These are phyloP conservation scores for Vicia faba DNA, from an alignment of 306 rosid species.

Conservation along the genomic window DNA sequence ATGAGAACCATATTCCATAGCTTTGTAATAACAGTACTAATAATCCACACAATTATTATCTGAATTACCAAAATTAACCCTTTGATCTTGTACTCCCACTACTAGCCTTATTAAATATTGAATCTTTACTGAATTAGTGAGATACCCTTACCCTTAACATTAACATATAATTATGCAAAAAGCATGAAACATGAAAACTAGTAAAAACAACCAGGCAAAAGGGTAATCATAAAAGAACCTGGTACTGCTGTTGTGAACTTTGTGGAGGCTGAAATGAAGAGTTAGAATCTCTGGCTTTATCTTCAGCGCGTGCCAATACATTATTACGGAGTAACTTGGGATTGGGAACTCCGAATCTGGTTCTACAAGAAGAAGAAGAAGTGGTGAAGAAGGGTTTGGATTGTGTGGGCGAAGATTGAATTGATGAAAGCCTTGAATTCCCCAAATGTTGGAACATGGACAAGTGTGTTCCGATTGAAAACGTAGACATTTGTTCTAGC, in stretches of 20 bases:
- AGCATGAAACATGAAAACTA: constrained; percentile 30
- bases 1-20: constrained; percentile 13
- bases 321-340: constrained; percentile 50
- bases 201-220: constrained; percentile 18
- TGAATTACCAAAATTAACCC: constrained; percentile 27
- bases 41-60: constrained; percentile 5
- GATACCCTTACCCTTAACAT: constrained; percentile 11
- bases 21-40: constrained; percentile 11
- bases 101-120: constrained; percentile 20
- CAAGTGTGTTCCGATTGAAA: constrained; percentile 57
- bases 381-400: constrained; percentile 46
- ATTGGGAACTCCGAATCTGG: constrained; percentile 34
- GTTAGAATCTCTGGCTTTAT: constrained; percentile 56
- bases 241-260: constrained; percentile 47
- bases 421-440: constrained; percentile 30
- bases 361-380: constrained; percentile 39
- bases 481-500: constrained; percentile 54
- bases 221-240: constrained; percentile 51
- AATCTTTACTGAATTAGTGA: constrained; percentile 24
- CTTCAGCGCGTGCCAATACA: constrained; percentile 74
- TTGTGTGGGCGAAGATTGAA: constrained; percentile 38
- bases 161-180: constrained; percentile 22
- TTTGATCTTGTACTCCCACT: constrained; percentile 12
- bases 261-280: constrained; percentile 58
- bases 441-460: constrained; percentile 44